Conservation (phyloP, 805 yeast species). For the Ogataea allantospora region DNA sequence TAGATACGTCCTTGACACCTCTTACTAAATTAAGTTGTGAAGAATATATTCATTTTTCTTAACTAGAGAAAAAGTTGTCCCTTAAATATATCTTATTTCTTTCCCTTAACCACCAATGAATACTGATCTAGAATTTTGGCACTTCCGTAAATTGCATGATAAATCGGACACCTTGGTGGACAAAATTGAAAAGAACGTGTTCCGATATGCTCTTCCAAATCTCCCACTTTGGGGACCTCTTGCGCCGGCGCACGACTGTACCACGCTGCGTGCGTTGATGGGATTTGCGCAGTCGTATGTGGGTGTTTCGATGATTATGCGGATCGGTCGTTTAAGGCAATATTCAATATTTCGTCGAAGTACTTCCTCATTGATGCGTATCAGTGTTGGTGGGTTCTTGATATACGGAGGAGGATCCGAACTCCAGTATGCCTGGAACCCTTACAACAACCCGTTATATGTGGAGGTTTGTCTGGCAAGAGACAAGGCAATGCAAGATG, state of each 20-base stretch:
- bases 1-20: slow-evolving; percentile 82
- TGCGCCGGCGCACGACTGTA: slow-evolving; percentile 37
- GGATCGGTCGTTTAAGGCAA: slow-evolving; percentile 4
- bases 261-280: slow-evolving; percentile 24
- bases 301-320: slow-evolving; percentile 19
- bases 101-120: slow-evolving; percentile 1
- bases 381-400: slow-evolving; percentile 11
- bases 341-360: neutral
- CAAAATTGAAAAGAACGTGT: slow-evolving; percentile 22
- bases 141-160: slow-evolving; percentile 25
- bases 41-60: slow-evolving; percentile 4
- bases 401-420: slow-evolving; percentile 25
- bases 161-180: slow-evolving; percentile 23
- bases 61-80: slow-evolving; percentile 1
- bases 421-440: slow-evolving; percentile 13
- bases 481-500: slow-evolving; percentile 33
- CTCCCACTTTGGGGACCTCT: slow-evolving; percentile 34
- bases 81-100: neutral
- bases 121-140: slow-evolving; percentile 14
- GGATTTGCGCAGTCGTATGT: slow-evolving; percentile 28
- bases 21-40: slow-evolving; percentile 39
- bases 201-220: slow-evolving; percentile 30
- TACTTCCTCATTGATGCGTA: slow-evolving; percentile 3
- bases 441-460: slow-evolving; percentile 26
- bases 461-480: slow-evolving; percentile 29